Evolutionary conservation across 2,329 filamentous ascomycete genomes (phyloP).

Genomic region (Pseudogymnoascus sp.): DNA sequence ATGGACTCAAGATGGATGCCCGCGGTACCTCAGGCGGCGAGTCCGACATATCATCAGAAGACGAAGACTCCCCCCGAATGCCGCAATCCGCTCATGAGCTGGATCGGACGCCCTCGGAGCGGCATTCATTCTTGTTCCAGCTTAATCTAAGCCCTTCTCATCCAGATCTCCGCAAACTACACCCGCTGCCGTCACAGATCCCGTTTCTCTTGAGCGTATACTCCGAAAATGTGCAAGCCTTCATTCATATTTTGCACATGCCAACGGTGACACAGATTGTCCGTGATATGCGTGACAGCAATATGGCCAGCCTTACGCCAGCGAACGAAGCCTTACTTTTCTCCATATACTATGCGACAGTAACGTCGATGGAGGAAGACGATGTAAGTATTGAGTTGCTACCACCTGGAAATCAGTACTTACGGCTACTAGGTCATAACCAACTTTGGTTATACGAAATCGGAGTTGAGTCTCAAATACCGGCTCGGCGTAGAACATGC

Average conservation of each 20-base stretch:
- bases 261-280: constrained; percentile 35
- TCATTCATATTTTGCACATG: constrained; percentile 38
- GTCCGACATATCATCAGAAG: constrained; percentile 32
- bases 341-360: constrained; percentile 47
- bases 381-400: constrained; percentile 35
- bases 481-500: constrained; percentile 42
- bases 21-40: constrained; percentile 28
- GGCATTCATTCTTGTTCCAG: constrained; percentile 44
- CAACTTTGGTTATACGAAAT: constrained; percentile 43
- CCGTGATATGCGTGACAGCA: constrained; percentile 29
- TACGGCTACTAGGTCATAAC: constrained; percentile 30
- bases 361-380: constrained; percentile 48
- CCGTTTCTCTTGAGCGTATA: constrained; percentile 44
- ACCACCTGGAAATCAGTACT: neutral
- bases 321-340: constrained; percentile 46
- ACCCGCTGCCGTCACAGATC: constrained; percentile 46
- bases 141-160: constrained; percentile 32
- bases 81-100: constrained; percentile 33
- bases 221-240: constrained; percentile 41
- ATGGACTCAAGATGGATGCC: constrained; percentile 36
- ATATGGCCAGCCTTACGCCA: constrained; percentile 30
- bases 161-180: constrained; percentile 33
- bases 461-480: constrained; percentile 36
- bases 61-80: constrained; percentile 28
- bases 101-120: constrained; percentile 36